phyloP scores from a whole-genome alignment of 2,329 filamentous ascomycete species.

The Neurospora sp. region DNA sequence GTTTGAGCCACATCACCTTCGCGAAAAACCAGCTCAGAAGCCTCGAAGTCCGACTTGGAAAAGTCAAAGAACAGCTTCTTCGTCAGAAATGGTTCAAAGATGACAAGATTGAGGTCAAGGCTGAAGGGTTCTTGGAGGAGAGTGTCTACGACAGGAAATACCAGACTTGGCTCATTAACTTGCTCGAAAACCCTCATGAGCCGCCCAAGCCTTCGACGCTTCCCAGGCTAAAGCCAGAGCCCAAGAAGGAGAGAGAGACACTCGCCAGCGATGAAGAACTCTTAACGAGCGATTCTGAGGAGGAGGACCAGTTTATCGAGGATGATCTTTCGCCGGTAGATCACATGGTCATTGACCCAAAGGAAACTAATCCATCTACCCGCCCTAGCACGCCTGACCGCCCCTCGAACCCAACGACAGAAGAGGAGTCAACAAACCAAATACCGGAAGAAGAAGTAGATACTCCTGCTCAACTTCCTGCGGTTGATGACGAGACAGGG shows the following conservation, averaged over 20 bases:
- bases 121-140: slow-evolving; percentile 46
- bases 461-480: not conserved
- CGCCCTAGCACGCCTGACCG: not conserved
- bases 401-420: not conserved
- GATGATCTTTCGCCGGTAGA: slow-evolving; percentile 18
- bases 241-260: slow-evolving; percentile 29
- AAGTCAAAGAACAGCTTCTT: slow-evolving; percentile 43
- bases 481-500: not conserved
- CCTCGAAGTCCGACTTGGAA: slow-evolving; percentile 44
- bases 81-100: slow-evolving; percentile 41
- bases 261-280: slow-evolving; percentile 36
- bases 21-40: slow-evolving; percentile 32
- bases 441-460: not conserved
- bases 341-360: slow-evolving; percentile 1
- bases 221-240: slow-evolving; percentile 15
- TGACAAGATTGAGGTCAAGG: slow-evolving; percentile 43
- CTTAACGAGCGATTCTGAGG: slow-evolving; percentile 41
- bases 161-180: slow-evolving; percentile 37
- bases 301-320: slow-evolving; percentile 42
- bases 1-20: slow-evolving; percentile 31
- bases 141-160: slow-evolving; percentile 54
- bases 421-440: not conserved
- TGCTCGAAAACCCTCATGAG: slow-evolving; percentile 32
- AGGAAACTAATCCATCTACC: not conserved
- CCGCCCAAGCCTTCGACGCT: slow-evolving; percentile 27